Percentiles rank a stretch among this genome's conserved stretches.
Evolutionary conservation across 352 stramenopile species (phyloP).

Genomic region (Phytophthora boehmeriae): DNA sequence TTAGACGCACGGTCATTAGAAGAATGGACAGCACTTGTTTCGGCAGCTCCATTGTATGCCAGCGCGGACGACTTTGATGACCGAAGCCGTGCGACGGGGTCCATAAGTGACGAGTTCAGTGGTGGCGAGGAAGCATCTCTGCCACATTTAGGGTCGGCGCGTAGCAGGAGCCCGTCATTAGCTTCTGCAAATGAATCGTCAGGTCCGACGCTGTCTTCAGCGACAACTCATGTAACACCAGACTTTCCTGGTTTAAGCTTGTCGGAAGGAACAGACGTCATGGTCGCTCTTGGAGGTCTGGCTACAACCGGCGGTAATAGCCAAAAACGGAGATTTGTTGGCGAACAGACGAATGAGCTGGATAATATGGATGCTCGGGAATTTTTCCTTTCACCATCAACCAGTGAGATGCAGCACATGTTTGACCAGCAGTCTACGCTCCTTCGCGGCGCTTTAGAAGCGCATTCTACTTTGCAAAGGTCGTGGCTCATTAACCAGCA

Average conservation of each 20-base stretch:
- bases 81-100: slow-evolving; percentile 18
- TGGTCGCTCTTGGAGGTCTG: slow-evolving; percentile 67
- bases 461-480: slow-evolving; percentile 73
- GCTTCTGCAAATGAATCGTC: slow-evolving; percentile 29
- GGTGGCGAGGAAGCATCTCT: slow-evolving; percentile 29
- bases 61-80: slow-evolving; percentile 62
- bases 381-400: slow-evolving; percentile 85
- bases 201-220: neutral
- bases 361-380: slow-evolving; percentile 69
- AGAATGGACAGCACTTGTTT: slow-evolving; percentile 82
- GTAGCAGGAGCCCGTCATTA: slow-evolving; percentile 29
- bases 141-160: slow-evolving; percentile 2
- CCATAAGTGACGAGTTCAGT: slow-evolving; percentile 38
- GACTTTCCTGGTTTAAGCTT: slow-evolving; percentile 59
- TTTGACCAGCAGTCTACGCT: slow-evolving; percentile 84
- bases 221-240: neutral
- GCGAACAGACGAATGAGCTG: slow-evolving; percentile 49
- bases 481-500: slow-evolving; percentile 83
- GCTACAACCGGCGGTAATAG: slow-evolving; percentile 37
- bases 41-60: slow-evolving; percentile 66
- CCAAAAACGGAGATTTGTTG: slow-evolving; percentile 49
- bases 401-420: slow-evolving; percentile 89
- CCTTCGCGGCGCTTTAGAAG: slow-evolving; percentile 71
- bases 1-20: slow-evolving; percentile 70
- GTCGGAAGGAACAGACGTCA: slow-evolving; percentile 81